phyloP scores from a whole-genome alignment of 2,329 filamentous ascomycete species.

The Ceratocystis huliohia region DNA sequence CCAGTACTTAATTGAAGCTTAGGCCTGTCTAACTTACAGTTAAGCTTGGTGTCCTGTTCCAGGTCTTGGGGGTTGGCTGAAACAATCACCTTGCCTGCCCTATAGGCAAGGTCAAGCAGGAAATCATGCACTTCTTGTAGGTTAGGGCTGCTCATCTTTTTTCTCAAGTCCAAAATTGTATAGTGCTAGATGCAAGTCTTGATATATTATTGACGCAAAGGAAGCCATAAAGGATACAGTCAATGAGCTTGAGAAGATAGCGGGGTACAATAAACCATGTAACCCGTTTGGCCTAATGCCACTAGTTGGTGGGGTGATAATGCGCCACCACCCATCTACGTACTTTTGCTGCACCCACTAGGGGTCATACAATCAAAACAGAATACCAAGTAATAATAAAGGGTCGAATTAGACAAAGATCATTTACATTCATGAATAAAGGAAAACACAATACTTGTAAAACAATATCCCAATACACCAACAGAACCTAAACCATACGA shows the following conservation, averaged over 20 bases:
- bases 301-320: too few species aligned
- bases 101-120: constrained; percentile 46
- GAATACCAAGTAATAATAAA: not conserved
- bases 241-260: not conserved
- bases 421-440: constrained; percentile 4
- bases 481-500: not conserved
- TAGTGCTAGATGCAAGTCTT: not conserved
- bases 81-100: constrained; percentile 53
- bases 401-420: not conserved
- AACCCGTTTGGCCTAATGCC: too few species aligned
- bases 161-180: not conserved
- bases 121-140: constrained; percentile 50
- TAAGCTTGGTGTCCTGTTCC: constrained; percentile 48
- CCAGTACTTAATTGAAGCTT: not conserved
- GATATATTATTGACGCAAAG: too few species aligned
- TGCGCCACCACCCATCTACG: too few species aligned
- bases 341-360: not conserved
- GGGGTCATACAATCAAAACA: not conserved
- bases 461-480: not conserved
- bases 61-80: constrained; percentile 47
- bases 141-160: constrained; percentile 42
- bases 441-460: not conserved
- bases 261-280: not conserved
- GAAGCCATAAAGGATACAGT: not conserved
- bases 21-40: constrained; percentile 36